These are phyloP conservation scores for Glutinoglossum americanum DNA, from an alignment of 495 filamentous ascomycete species.

Conservation along the genomic window DNA sequence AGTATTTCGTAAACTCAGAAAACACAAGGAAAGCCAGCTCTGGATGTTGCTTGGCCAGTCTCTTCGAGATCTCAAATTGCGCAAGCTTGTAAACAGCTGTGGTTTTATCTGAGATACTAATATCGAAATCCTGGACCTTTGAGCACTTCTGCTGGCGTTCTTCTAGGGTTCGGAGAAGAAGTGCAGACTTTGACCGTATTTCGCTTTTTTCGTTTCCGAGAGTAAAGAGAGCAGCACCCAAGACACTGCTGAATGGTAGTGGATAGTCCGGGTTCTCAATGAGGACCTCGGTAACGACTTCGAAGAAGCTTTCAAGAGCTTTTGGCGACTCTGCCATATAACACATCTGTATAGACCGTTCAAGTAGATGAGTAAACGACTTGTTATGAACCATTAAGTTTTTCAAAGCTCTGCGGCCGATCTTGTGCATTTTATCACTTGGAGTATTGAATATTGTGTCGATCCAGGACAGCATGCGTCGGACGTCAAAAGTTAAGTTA, in stretches of 20 bases:
- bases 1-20: conserved; percentile 81
- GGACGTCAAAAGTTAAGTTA: conserved; percentile 73
- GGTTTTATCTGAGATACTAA: conserved; percentile 94
- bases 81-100: conserved; percentile 94
- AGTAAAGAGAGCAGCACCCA: conserved; percentile 74
- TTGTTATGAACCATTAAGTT: conserved; percentile 83
- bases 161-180: conserved; percentile 62
- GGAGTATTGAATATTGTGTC: conserved; percentile 77
- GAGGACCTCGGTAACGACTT: conserved; percentile 72
- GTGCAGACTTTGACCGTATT: conserved; percentile 71
- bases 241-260: conserved; percentile 71
- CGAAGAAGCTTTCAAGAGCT: conserved; percentile 85
- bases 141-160: conserved; percentile 68
- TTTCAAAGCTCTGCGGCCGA: conserved; percentile 71
- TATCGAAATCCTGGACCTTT: conserved; percentile 88
- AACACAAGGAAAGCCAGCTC: conserved; percentile 84
- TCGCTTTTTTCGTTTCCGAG: conserved; percentile 76
- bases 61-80: conserved; percentile 86
- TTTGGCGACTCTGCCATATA: conserved; percentile 59
- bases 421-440: conserved; percentile 79
- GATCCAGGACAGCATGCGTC: conserved; percentile 83
- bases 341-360: conserved; percentile 73
- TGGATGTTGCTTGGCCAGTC: conserved; percentile 68
- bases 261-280: conserved; percentile 58
- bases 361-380: conserved; percentile 59